phyloP scores from a whole-genome alignment of 2,329 filamentous ascomycete species.

The Apiospora marii region DNA sequence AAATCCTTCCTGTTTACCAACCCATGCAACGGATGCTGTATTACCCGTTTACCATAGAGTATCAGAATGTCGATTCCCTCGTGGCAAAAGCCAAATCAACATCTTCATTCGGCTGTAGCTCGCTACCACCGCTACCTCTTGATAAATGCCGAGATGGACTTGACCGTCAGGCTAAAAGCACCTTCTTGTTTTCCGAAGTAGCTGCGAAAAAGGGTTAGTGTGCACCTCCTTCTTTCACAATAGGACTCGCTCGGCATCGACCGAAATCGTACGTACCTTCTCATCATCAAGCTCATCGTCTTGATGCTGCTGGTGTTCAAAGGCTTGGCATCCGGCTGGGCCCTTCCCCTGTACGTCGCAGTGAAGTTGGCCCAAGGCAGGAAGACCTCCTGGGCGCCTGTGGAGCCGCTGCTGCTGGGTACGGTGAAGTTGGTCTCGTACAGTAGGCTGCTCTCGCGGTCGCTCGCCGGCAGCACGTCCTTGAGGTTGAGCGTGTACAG shows the following conservation, averaged over 20 bases:
- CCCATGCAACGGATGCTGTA: too few relatives aligned
- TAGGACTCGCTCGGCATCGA: too few relatives aligned
- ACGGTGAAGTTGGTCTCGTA: slow-evolving; percentile 23
- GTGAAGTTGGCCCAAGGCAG: slow-evolving; percentile 1
- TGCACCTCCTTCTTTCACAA: too few relatives aligned
- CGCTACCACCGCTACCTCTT: neutral
- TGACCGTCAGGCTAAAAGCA: neutral
- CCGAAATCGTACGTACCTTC: neutral
- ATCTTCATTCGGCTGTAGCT: too few relatives aligned
- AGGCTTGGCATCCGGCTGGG: neutral
- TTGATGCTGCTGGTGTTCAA: slow-evolving; percentile 5
- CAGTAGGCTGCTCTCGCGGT: slow-evolving; percentile 5
- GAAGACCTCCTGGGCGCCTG: neutral
- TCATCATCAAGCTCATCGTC: slow-evolving; percentile 8
- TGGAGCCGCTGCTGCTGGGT: neutral
- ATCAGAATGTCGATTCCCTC: neutral
- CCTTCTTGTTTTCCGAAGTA: slow-evolving; percentile 1
- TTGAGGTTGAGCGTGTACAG: slow-evolving; percentile 13
- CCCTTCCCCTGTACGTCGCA: neutral
- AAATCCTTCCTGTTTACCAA: too few relatives aligned
- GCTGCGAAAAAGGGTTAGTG: neutral
- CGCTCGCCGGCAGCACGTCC: neutral
- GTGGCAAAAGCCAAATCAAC: neutral
- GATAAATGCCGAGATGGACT: neutral
- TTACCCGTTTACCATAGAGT: too few relatives aligned